Evolutionary conservation across 2,329 filamentous ascomycete genomes (phyloP), one percentile per base, ranked within the genome.

Genomic region (Talaromyces verruculosus): DNA sequence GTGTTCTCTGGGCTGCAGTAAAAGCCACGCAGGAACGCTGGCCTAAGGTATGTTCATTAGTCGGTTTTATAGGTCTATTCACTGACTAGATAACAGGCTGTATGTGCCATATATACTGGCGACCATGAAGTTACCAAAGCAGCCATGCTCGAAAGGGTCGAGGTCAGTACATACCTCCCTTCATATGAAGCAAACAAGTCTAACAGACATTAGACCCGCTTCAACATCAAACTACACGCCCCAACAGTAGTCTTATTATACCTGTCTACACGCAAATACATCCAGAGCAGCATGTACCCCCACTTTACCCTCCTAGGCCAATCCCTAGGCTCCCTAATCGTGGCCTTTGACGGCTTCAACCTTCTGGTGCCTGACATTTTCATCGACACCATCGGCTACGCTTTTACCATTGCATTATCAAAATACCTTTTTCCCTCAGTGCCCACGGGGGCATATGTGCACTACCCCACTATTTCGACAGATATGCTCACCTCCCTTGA

Each of bases 381-480:
- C 76, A 84, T 99, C 72, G 95, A 99, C 75, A 99, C 95, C 1
- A 97, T 99, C 93, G 95, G 95, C 68, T 99, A 97, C 74, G 93
- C 94, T 30, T 99, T 98, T 75, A 87, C 91, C 0, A 85, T 97
- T 11, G 92, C 91, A 8, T 83, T 97, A 2, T 91, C 85, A 77
- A 95, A 93, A 75, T 85, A 91, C 69, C 83, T 98, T 28, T 98
- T 98, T 75, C 90, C 86, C 0, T 78, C 81, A 41, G 86, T 97
- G 1, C 91, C 94, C 0, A 97, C 93, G 0, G 93, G 87, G 55
- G 93, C 95, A 62, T 99, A 99, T 75, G 93, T 98, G 0, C 95
- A 99, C 80, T 99, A 98, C 76, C 95, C 95, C 0, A 98, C 94
- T 65, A 99, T 99, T 63, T 97, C 93, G 2, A 99, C 93, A 61